phyloP scores from a whole-genome alignment of 116 monocot genomes.

The Trichopus zeylanicus region DNA sequence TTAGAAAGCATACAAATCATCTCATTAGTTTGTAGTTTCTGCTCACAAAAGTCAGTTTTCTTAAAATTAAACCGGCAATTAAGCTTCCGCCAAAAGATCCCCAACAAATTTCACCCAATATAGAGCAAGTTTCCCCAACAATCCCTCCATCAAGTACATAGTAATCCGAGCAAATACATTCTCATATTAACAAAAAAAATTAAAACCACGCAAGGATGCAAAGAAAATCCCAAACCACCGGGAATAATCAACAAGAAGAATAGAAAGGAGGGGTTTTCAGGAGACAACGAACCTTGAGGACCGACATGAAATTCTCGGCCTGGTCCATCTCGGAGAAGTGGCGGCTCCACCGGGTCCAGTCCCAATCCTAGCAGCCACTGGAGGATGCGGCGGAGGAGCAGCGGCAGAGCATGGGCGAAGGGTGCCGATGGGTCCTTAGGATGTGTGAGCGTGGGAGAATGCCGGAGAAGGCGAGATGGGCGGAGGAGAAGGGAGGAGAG shows the following conservation, averaged over 20 bases:
- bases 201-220: not conserved
- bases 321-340: constrained; percentile 77
- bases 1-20: too few species aligned
- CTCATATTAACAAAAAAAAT: not conserved
- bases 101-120: too few species aligned
- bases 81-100: too few species aligned
- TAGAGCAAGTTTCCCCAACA: too few species aligned
- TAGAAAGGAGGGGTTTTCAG: not conserved
- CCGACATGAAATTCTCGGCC: constrained; percentile 55
- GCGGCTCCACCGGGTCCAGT: constrained; percentile 68
- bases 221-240: not conserved
- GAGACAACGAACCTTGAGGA: constrained; percentile 45
- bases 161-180: not conserved
- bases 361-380: constrained; percentile 41
- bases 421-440: constrained; percentile 3
- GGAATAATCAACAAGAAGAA: not conserved
- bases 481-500: not conserved
- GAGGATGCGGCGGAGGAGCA: constrained; percentile 11
- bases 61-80: too few species aligned
- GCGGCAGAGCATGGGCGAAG: not conserved
- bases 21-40: too few species aligned
- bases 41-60: too few species aligned
- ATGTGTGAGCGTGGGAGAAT: not conserved
- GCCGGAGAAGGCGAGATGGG: not conserved
- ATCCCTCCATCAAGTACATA: too few species aligned